Evolutionary conservation across 371 early-diverging fungal species (phyloP).

Genomic region (Rhizomucor pusillus): DNA sequence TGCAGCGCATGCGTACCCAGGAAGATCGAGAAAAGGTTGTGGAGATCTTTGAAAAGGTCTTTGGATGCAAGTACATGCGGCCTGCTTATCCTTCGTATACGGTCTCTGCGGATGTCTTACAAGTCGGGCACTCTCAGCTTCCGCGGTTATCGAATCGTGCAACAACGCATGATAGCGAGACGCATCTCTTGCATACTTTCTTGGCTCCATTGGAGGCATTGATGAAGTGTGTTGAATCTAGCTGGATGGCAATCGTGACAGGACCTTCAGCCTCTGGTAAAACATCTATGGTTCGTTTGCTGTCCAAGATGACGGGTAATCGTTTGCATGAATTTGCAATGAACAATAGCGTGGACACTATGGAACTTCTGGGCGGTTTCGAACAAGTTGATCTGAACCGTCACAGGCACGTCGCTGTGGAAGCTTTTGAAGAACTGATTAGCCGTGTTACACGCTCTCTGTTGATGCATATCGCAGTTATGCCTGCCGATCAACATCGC

Average conservation of each 20-base stretch:
- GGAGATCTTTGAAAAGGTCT: constrained; percentile 64
- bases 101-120: constrained; percentile 37
- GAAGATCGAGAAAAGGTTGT: constrained; percentile 74
- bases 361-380: constrained; percentile 96
- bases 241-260: constrained; percentile 92
- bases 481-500: constrained; percentile 13
- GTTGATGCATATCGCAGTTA: constrained; percentile 23
- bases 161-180: constrained; percentile 37
- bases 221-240: constrained; percentile 85
- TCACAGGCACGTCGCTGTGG: constrained; percentile 62
- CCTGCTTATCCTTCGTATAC: constrained; percentile 42
- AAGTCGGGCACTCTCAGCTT: constrained; percentile 71
- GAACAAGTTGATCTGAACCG: constrained; percentile 92
- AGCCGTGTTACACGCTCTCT: constrained; percentile 27
- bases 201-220: constrained; percentile 74
- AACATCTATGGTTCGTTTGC: constrained; percentile 78
- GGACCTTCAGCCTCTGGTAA: constrained; percentile 89
- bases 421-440: constrained; percentile 26
- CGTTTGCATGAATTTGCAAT: constrained; percentile 87
- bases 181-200: constrained; percentile 66
- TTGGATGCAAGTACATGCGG: constrained; percentile 48
- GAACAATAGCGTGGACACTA: constrained; percentile 93
- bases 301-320: constrained; percentile 83
- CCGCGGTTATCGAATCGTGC: constrained; percentile 28
- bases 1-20: constrained; percentile 85